Evolutionary conservation across 2,329 filamentous ascomycete species (phyloP).

Genomic region (Penicillium digitatum): DNA sequence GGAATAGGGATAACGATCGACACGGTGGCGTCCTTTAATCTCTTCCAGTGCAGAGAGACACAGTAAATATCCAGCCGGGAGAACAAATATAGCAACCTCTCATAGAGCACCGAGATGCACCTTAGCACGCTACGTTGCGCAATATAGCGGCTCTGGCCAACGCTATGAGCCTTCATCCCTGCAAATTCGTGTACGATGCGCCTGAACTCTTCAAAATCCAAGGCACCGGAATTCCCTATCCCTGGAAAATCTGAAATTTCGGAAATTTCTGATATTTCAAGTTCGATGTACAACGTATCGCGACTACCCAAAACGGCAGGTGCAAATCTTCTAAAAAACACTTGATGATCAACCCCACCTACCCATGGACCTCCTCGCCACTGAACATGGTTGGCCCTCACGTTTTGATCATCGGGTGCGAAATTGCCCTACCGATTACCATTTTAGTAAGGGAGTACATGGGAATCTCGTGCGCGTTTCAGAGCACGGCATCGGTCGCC

Average conservation of each 20-base stretch:
- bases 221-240: background rate
- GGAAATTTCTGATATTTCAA: background rate
- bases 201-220: background rate
- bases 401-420: background rate
- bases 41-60: background rate
- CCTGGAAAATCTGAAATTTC: too few species aligned
- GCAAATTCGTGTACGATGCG: background rate
- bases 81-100: constrained; percentile 4
- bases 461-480: background rate
- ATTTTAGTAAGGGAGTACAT: background rate
- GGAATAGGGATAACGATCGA: background rate
- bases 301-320: background rate
- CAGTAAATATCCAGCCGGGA: background rate
- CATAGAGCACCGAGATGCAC: background rate
- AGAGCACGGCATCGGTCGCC: background rate
- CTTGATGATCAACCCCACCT: background rate
- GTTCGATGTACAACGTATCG: background rate
- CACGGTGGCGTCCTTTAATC: background rate
- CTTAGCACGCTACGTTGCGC: background rate
- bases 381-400: background rate
- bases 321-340: constrained; percentile 6
- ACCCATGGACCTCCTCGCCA: background rate
- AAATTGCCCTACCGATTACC: constrained; percentile 1
- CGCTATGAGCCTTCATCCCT: background rate
- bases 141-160: background rate